Evolutionary conservation across 2,329 filamentous ascomycete genomes (phyloP).

Genomic region (Claviceps lovelessii): DNA sequence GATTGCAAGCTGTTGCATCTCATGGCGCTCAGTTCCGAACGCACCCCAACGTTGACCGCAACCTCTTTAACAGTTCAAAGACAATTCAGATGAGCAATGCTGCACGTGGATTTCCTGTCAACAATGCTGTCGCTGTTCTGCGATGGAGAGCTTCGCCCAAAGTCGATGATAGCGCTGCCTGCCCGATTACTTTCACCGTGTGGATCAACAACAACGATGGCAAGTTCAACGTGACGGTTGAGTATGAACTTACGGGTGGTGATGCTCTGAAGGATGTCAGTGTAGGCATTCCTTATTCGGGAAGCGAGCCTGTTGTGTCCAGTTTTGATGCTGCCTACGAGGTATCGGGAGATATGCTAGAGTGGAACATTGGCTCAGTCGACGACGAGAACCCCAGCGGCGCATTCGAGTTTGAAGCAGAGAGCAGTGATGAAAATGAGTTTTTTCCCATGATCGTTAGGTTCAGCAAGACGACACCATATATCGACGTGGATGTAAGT

Average conservation of each 20-base stretch:
- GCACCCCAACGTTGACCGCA: conserved; percentile 91
- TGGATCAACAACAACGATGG: conserved; percentile 87
- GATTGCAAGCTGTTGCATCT: conserved; percentile 58
- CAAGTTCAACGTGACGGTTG: conserved; percentile 80
- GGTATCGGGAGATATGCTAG: conserved; percentile 78
- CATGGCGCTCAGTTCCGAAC: conserved; percentile 85
- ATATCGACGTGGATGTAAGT: conserved; percentile 87
- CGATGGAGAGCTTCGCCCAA: conserved; percentile 82
- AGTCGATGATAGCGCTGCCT: conserved; percentile 61
- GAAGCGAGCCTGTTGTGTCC: conserved; percentile 72
- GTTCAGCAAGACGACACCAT: conserved; percentile 76
- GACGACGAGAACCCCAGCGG: conserved; percentile 71
- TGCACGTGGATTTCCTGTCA: conserved; percentile 79
- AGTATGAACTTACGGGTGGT: conserved; percentile 81
- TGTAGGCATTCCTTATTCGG: conserved; percentile 75
- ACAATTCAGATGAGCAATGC: conserved; percentile 81
- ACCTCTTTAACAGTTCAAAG: conserved; percentile 68
- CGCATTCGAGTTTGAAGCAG: conserved; percentile 89
- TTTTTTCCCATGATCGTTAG: conserved; percentile 96
- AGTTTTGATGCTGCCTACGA: conserved; percentile 93
- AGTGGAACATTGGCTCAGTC: conserved; percentile 84
- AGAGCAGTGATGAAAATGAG: conserved; percentile 74
- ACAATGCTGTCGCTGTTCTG: conserved; percentile 84
- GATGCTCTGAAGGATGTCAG: conserved; percentile 70
- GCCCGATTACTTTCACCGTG: conserved; percentile 91